Base-by-base conservation (phyloP, 2,329 filamentous ascomycete species). In the Fusarium miscanthi region DNA sequence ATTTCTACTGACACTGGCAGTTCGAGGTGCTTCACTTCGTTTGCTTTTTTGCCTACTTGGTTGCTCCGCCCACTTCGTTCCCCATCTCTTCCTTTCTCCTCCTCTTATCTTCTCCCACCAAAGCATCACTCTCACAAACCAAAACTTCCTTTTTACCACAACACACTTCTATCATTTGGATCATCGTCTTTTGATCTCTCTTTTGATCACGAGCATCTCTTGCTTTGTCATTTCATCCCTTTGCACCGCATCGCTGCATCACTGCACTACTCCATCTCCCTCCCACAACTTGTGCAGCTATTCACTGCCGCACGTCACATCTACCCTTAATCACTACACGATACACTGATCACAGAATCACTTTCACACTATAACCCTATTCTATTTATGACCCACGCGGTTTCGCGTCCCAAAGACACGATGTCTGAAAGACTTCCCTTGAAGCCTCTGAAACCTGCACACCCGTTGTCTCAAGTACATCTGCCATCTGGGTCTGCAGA, bases 11-110 rank as follows among this genome's bases (percentile, higher is more conserved):
- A 12, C 30, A 61, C 31, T 17, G 38, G 21, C 21, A 21, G 27
- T 27, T 23, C 30, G n/a, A n/a, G 23, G n/a, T 33, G 17, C 21
- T 25, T 30, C 40, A 17, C 57, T 62, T 25, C n/a, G 45, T 45
- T 69, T 64, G 51, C 31, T 63, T 33, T 45, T 42, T 51, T 69
- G 41, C 45, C 43, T 63, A 31, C 38, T 52, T n/a, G 27, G 35
- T 45, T 33, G 23, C 61, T 64, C 57, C 61, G 53, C 61, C 19
- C 43, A 31, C 35, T 33, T 46, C 27, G 19, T n/a, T 45, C 27
- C 21, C 21, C 31, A 37, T 61, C 37, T 64, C 45, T 45, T 51
- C 45, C 27, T 33, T 40, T 51, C 40, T 42, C 40, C 31, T 41
- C 38, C 14, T 37, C 57, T 52, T 31, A 17, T 37, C 42, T 35